These are phyloP conservation scores for Rhodosporidiobolus odoratus DNA, from an alignment of 768 basidiomycete species.

Conservation along the genomic window DNA sequence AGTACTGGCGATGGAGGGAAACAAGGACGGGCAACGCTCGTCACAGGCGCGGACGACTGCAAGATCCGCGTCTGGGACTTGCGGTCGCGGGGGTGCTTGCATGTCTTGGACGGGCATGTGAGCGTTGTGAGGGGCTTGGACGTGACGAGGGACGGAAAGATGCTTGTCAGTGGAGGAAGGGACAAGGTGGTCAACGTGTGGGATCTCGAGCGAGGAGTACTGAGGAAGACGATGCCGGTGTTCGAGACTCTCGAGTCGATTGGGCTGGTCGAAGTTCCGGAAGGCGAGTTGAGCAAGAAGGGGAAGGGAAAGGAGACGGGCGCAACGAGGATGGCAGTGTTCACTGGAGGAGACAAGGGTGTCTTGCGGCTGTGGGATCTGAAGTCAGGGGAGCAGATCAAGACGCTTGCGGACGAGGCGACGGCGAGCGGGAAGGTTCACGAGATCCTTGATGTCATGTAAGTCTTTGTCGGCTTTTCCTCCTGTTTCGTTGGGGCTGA, in stretches of 20 bases:
- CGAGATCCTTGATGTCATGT: conserved; percentile 80
- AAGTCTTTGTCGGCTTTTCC: conserved; percentile 47
- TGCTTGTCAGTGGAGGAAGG: conserved; percentile 83
- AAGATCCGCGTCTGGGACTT: conserved; percentile 89
- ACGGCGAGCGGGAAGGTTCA: conserved; percentile 53
- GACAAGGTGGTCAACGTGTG: conserved; percentile 90
- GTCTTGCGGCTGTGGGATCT: conserved; percentile 79
- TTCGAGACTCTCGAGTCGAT: conserved; percentile 42
- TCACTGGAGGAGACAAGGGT: conserved; percentile 88
- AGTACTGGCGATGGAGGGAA: conserved; percentile 46
- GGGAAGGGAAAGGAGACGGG: conserved; percentile 44
- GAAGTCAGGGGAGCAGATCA: conserved; percentile 59
- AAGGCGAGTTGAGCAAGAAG: conserved; percentile 42
- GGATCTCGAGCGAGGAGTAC: conserved; percentile 59
- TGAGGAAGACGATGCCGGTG: conserved; percentile 50
- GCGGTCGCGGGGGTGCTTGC: conserved; percentile 62
- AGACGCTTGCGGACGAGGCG: conserved; percentile 51
- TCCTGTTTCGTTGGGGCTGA: background rate
- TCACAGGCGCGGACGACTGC: conserved; percentile 88
- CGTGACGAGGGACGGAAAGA: conserved; percentile 75
- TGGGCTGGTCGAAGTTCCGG: conserved; percentile 38
- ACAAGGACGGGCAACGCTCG: conserved; percentile 59
- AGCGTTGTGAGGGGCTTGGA: conserved; percentile 89
- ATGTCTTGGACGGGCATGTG: conserved; percentile 88
- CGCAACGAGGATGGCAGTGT: conserved; percentile 50